Evolutionary conservation across 208 protist species (phyloP), one percentile per base, ranked within the genome.

Genomic region (Leishmania tarentolae): DNA sequence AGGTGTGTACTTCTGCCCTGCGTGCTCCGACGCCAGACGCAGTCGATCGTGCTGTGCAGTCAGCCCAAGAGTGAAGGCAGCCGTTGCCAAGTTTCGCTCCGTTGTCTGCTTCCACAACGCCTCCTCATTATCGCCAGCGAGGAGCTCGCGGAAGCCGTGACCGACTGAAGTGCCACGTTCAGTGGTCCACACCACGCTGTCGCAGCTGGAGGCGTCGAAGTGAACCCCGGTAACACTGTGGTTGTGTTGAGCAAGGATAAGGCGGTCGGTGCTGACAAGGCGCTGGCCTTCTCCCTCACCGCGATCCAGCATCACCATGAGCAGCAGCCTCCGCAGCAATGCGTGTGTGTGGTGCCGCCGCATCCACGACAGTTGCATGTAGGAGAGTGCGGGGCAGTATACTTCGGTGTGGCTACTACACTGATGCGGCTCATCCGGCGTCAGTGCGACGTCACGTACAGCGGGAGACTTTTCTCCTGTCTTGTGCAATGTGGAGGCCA

Each of bases 131-230:
- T 96, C 93, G 3, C 89, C 89, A 3, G 91, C 92, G 47, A 98
- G 87, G 42, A 98, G 83, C 71, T 96, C 93, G 17, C 91, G 90
- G 68, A 94, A 93, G 57, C 93, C 91, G 85, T 95, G 90, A 44
- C 78, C 77, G 28, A 95, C 89, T 19, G 72, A 82, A 2, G 87
- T 92, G 50, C 92, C 92, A 13, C 87, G 77, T 50, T 89, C 91
- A 21, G 89, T 94, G n/a, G 84, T 88, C 91, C 93, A 96, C 66
- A 94, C 92, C 31, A 98, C 57, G 52, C 86, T 93, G 79, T 96
- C 93, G 81, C 90, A 95, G 80, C 84, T 94, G n/a, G 90, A 92
- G 53, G 80, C 86, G 80, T 98, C 93, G 79, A 91, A 95, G 50
- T 84, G 79, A 42, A 98, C 80, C 4, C 83, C 80, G 2, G 80